Evolutionary conservation across 345 rosid genomes (phyloP).

Genomic region (Brassica cretica): DNA sequence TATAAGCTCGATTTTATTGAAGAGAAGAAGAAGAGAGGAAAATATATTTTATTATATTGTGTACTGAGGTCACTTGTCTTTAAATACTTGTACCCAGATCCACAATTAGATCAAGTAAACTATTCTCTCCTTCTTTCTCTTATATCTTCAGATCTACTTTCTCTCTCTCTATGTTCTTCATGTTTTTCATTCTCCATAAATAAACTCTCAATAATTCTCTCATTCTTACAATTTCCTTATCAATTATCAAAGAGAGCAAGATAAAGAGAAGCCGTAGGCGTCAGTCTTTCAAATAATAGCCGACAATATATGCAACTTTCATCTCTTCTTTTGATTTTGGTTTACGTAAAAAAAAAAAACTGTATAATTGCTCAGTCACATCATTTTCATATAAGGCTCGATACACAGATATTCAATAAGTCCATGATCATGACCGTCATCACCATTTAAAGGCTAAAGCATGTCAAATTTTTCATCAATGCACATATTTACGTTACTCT

Average conservation of each 20-base stretch:
- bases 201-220: too few species aligned
- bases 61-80: too few species aligned
- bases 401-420: constrained; percentile 5
- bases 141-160: too few species aligned
- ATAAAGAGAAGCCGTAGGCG: not conserved
- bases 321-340: constrained; percentile 9
- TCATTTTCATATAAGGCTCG: constrained; percentile 14
- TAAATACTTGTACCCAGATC: too few species aligned
- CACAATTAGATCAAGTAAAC: too few species aligned
- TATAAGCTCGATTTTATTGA: too few species aligned
- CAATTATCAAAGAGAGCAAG: not conserved
- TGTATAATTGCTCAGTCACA: constrained; percentile 22
- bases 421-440: constrained; percentile 17
- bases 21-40: too few species aligned
- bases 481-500: constrained; percentile 5
- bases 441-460: not conserved
- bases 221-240: too few species aligned
- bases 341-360: not conserved
- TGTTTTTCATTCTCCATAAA: too few species aligned
- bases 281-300: not conserved
- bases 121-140: too few species aligned
- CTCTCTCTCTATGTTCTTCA: too few species aligned
- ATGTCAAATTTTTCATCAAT: constrained; percentile 6
- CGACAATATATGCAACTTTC: constrained; percentile 4
- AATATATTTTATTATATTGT: too few species aligned